Evolutionary conservation across 2,329 filamentous ascomycete genomes (phyloP).

Genomic region (Thielaviopsis ethacetica): DNA sequence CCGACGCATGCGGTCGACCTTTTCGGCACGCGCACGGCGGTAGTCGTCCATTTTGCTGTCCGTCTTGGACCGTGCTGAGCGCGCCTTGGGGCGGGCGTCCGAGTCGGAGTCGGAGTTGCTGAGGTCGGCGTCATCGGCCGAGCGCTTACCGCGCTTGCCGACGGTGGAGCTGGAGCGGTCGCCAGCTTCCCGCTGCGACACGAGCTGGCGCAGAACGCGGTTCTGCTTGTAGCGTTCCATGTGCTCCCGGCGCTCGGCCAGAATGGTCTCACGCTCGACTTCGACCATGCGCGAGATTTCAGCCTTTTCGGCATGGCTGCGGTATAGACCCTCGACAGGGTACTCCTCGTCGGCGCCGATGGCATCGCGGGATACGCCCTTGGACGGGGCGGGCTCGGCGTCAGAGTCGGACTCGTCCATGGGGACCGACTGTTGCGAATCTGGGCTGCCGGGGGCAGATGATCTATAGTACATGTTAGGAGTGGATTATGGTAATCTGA

Average conservation of each 20-base stretch:
- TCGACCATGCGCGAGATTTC: conserved; percentile 77
- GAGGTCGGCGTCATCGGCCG: conserved; percentile 60
- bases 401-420: conserved; percentile 78
- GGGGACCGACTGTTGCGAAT: conserved; percentile 64
- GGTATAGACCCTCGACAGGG: conserved; percentile 76
- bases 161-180: conserved; percentile 27
- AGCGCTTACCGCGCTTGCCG: conserved; percentile 55
- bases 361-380: conserved; percentile 30
- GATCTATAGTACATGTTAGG: conserved; percentile 34
- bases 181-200: conserved; percentile 48
- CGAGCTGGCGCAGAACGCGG: conserved; percentile 60
- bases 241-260: conserved; percentile 74
- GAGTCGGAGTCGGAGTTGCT: conserved; percentile 60
- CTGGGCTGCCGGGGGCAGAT: conserved; percentile 49
- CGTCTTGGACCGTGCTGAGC: conserved; percentile 21
- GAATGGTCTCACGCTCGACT: conserved; percentile 75
- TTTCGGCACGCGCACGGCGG: conserved; percentile 44
- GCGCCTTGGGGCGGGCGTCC: conserved; percentile 46
- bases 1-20: conserved; percentile 46
- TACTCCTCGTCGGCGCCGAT: conserved; percentile 45
- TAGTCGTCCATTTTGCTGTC: conserved; percentile 34
- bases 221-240: conserved; percentile 73
- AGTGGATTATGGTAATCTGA: background rate
- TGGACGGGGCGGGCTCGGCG: conserved; percentile 28
- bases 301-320: conserved; percentile 54